Percentiles rank a stretch among this genome's conserved stretches.
Evolutionary conservation across 257 asterid genomes (phyloP).

Genomic region (Penstemon barbatus): DNA sequence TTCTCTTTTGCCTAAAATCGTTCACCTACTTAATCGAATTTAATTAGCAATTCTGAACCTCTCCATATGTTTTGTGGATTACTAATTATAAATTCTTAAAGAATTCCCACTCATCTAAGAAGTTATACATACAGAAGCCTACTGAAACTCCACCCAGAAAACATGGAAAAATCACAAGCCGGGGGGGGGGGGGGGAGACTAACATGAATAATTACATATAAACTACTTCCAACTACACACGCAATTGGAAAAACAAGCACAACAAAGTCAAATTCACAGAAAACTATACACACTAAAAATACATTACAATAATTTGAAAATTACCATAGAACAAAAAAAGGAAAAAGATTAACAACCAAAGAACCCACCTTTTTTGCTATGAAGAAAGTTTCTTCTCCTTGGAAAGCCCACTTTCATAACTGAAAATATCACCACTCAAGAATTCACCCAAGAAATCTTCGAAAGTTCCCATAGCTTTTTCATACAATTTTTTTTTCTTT

Average conservation of each 20-base stretch:
- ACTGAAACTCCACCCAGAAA: neutral
- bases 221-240: constrained; percentile 20
- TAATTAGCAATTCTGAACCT: constrained; percentile 2
- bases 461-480: constrained; percentile 46
- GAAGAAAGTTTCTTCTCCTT: constrained; percentile 31
- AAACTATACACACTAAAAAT: constrained; percentile 29
- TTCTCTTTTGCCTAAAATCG: neutral
- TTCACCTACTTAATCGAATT: neutral
- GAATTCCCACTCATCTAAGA: constrained; percentile 21
- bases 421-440: constrained; percentile 29
- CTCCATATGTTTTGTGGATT: constrained; percentile 1
- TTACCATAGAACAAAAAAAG: constrained; percentile 23
- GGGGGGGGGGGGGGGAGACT: no score
- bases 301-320: constrained; percentile 21
- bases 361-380: constrained; percentile 40
- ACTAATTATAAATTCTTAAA: constrained; percentile 11
- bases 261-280: constrained; percentile 34
- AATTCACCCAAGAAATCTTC: constrained; percentile 43
- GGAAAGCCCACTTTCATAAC: constrained; percentile 37
- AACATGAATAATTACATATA: constrained; percentile 7
- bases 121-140: constrained; percentile 7
- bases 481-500: constrained; percentile 27
- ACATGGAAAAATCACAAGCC: constrained; percentile 21
- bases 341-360: constrained; percentile 10
- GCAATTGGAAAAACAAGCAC: constrained; percentile 17